phyloP scores from a whole-genome alignment of 768 basidiomycete species.

The Macrolepiota albuminosa region DNA sequence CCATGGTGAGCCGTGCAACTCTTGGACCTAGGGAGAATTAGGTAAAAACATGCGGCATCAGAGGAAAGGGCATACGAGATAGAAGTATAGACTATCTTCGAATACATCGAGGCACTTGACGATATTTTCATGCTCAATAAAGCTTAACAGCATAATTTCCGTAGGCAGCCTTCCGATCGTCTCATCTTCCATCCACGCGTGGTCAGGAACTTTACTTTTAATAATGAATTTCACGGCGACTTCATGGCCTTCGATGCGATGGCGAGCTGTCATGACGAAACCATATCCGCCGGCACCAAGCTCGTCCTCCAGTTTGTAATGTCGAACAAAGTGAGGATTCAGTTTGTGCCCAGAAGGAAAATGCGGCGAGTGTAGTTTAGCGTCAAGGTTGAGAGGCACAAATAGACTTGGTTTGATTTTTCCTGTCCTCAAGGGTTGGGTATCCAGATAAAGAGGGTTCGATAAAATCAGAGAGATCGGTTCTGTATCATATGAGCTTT shows the following conservation, averaged over 20 bases:
- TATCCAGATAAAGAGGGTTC: slow-evolving; percentile 10
- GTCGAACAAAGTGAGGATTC: slow-evolving; percentile 51
- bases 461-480: slow-evolving; percentile 5
- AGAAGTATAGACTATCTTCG: slow-evolving; percentile 82
- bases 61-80: slow-evolving; percentile 55
- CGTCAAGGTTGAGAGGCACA: slow-evolving; percentile 26
- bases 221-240: slow-evolving; percentile 96
- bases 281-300: slow-evolving; percentile 92
- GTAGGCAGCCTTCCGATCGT: slow-evolving; percentile 63
- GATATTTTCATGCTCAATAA: slow-evolving; percentile 74
- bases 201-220: slow-evolving; percentile 62
- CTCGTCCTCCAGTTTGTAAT: slow-evolving; percentile 66
- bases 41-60: background rate
- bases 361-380: slow-evolving; percentile 29
- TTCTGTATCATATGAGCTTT: slow-evolving; percentile 1
- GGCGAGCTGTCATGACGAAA: slow-evolving; percentile 85
- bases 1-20: slow-evolving; percentile 93
- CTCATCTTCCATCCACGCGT: slow-evolving; percentile 62
- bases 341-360: slow-evolving; percentile 63
- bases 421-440: slow-evolving; percentile 4
- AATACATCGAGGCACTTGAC: slow-evolving; percentile 81
- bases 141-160: slow-evolving; percentile 74
- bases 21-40: slow-evolving; percentile 61
- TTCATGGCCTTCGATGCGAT: slow-evolving; percentile 54
- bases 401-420: slow-evolving; percentile 8